Percentiles rank a stretch among this genome's conserved stretches.
Conservation (phyloP, 805 yeast genomes). For the Ogataea chonburiensis region DNA sequence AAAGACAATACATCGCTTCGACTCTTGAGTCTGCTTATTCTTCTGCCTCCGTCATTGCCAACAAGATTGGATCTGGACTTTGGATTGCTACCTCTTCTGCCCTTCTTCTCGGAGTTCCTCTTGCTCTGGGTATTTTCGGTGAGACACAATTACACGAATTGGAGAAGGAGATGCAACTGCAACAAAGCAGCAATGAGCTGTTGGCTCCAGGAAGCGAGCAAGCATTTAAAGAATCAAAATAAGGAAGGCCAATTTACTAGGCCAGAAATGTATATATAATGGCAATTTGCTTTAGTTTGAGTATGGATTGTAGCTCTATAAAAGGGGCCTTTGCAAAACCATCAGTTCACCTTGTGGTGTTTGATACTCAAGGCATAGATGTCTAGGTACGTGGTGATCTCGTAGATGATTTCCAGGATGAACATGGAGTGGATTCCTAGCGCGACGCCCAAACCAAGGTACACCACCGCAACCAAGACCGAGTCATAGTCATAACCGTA, state of each 20-base stretch:
- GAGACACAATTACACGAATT: conserved; percentile 93
- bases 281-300: conserved; percentile 5
- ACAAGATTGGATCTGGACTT: conserved; percentile 69
- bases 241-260: conserved; percentile 6
- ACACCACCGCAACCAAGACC: conserved; percentile 51
- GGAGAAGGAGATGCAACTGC: conserved; percentile 87
- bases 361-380: conserved; percentile 84
- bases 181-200: conserved; percentile 67
- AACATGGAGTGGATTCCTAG: conserved; percentile 68
- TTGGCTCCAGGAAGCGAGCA: conserved; percentile 66
- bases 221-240: conserved; percentile 32
- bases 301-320: neutral
- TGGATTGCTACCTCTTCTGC: conserved; percentile 87
- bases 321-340: no score
- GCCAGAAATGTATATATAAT: conserved; percentile 14
- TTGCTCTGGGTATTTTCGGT: conserved; percentile 81
- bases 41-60: conserved; percentile 45
- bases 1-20: conserved; percentile 51
- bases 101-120: conserved; percentile 87
- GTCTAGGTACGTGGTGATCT: conserved; percentile 76
- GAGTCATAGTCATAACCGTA: conserved; percentile 40
- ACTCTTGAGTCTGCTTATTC: conserved; percentile 35
- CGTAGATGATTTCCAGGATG: conserved; percentile 74
- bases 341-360: conserved; percentile 54
- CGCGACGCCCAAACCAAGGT: conserved; percentile 68